A percentile compares a stretch with the other conserved stretches of the same genome.
phyloP scores from a whole-genome alignment of 2,329 filamentous ascomycete genomes.

The Penicillium sp. region DNA sequence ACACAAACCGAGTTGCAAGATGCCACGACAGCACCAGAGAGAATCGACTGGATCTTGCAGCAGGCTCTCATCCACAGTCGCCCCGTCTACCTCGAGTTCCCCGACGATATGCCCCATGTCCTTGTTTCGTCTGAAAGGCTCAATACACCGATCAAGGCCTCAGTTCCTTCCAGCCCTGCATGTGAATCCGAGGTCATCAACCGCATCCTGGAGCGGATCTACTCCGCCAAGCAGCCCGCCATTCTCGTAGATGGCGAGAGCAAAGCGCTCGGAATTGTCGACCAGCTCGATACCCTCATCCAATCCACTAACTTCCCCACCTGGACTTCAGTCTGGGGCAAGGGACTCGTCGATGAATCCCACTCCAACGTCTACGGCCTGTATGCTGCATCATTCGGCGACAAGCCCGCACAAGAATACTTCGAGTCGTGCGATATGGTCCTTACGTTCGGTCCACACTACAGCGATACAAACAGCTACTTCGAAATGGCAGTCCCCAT shows the following conservation, averaged over 20 bases:
- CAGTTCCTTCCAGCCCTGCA: slow-evolving; percentile 8
- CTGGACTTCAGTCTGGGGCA: slow-evolving; percentile 50
- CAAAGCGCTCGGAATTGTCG: slow-evolving; percentile 43
- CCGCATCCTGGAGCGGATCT: slow-evolving; percentile 44
- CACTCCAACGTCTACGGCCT: slow-evolving; percentile 51
- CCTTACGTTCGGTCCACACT: slow-evolving; percentile 35
- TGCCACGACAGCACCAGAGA: slow-evolving; percentile 45
- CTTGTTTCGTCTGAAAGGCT: slow-evolving; percentile 22
- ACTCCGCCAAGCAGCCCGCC: slow-evolving; percentile 48
- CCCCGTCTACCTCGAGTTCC: slow-evolving; percentile 58
- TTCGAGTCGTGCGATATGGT: slow-evolving; percentile 44
- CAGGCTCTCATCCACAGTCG: slow-evolving; percentile 55
- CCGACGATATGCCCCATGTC: slow-evolving; percentile 52
- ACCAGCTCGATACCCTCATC: slow-evolving; percentile 46
- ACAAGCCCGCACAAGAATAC: slow-evolving; percentile 30
- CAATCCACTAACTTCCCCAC: slow-evolving; percentile 49
- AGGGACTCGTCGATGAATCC: slow-evolving; percentile 53
- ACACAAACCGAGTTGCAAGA: slow-evolving; percentile 52
- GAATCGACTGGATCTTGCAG: slow-evolving; percentile 54
- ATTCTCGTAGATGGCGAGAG: slow-evolving; percentile 56
- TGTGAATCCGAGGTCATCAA: slow-evolving; percentile 26
- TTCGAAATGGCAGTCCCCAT: slow-evolving; percentile 80
- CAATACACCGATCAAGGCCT: slow-evolving; percentile 17
- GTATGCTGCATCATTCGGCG: slow-evolving; percentile 48
- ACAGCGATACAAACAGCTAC: slow-evolving; percentile 53